These are phyloP conservation scores for Nemophila menziesii DNA, from an alignment of 257 asterid species.

Conservation along the genomic window DNA sequence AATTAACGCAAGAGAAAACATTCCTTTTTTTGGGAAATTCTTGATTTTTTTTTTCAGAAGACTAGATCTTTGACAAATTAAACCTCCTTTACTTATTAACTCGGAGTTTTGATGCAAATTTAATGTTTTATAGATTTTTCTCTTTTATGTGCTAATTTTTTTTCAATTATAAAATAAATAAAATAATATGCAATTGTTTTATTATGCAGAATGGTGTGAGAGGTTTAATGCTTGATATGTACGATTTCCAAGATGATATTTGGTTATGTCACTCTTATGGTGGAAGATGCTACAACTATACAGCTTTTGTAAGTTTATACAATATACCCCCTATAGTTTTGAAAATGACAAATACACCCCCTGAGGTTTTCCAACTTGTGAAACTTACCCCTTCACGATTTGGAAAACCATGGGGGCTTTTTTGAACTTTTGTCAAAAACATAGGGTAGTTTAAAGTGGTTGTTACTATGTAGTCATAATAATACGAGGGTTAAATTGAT, in stretches of 20 bases:
- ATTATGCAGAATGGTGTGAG: conserved; percentile 79
- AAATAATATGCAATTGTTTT: background rate
- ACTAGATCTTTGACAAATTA: background rate
- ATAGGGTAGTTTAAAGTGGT: conserved; percentile 1
- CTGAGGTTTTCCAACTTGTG: no score
- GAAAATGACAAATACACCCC: no score
- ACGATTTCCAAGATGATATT: conserved; percentile 66
- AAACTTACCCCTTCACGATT: no score
- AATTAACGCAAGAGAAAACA: background rate
- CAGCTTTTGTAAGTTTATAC: conserved; percentile 91
- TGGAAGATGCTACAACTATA: conserved; percentile 73
- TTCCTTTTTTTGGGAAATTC: background rate
- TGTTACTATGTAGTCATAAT: conserved; percentile 15
- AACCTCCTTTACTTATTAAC: no score
- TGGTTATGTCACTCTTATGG: conserved; percentile 96
- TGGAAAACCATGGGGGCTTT: no score
- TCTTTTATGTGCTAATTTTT: background rate
- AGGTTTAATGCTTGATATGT: conserved; percentile 96
- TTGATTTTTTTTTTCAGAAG: background rate
- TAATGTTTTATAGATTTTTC: background rate
- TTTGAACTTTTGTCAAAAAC: no score
- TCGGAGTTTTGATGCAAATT: background rate
- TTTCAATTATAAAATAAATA: background rate
- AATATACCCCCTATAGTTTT: no score
- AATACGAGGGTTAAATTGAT: conserved; percentile 12